Evolutionary conservation across 2,329 filamentous ascomycete genomes (phyloP).

Genomic region (Trichophyton simii): DNA sequence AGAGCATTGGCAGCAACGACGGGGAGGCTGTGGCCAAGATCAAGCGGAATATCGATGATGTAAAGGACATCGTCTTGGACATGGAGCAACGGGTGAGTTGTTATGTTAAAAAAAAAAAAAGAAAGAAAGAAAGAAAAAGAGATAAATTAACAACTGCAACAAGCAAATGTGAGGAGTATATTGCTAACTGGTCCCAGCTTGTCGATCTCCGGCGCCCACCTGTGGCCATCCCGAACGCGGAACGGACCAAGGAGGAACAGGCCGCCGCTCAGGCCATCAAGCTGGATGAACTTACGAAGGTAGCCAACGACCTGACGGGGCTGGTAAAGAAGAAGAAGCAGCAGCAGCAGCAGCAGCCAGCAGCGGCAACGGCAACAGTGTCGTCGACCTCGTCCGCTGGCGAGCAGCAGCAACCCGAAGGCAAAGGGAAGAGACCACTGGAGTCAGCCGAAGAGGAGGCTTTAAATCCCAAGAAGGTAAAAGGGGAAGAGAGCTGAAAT

Average conservation of each 20-base stretch:
- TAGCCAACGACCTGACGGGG: slow-evolving; percentile 47
- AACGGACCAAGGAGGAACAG: slow-evolving; percentile 24
- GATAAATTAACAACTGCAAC: background rate
- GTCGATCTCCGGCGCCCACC: slow-evolving; percentile 46
- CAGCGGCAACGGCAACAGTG: background rate
- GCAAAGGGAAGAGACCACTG: background rate
- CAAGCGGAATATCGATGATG: slow-evolving; percentile 42
- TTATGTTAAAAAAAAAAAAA: background rate
- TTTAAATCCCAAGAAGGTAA: background rate
- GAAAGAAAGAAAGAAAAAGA: background rate
- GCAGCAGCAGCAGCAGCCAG: background rate
- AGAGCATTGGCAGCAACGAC: slow-evolving; percentile 26
- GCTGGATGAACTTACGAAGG: slow-evolving; percentile 39
- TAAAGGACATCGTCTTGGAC: slow-evolving; percentile 49
- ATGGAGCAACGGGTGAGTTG: slow-evolving; percentile 45
- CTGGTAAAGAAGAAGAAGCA: slow-evolving; percentile 41
- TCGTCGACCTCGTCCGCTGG: background rate
- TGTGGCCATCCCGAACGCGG: slow-evolving; percentile 32
- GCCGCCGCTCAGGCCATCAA: slow-evolving; percentile 23
- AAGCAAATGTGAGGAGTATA: no score
- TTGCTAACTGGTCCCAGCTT: slow-evolving; percentile 28
- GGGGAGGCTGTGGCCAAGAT: slow-evolving; percentile 29
- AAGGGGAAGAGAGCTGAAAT: background rate
- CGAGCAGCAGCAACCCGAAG: background rate
- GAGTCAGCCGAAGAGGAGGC: background rate